Base-by-base conservation (phyloP, 1,139 yeast genomes). In the Taiozyma sp. region DNA sequence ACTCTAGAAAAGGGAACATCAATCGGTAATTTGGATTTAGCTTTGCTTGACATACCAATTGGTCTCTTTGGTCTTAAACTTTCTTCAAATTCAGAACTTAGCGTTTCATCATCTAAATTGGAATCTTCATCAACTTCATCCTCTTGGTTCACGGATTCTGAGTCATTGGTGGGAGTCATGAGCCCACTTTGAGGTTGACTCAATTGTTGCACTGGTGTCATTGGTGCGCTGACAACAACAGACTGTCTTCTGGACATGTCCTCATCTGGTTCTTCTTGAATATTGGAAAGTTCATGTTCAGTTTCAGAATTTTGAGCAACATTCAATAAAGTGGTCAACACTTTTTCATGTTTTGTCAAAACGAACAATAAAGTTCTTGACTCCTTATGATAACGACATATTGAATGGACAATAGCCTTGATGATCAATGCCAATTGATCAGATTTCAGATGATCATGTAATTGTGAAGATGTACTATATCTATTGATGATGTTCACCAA, bases 341-440 rank as follows among this genome's bases (percentile, higher is more conserved):
- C 55, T 28, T 57, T 59, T 49, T 68, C 71, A 62, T 83, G 77
- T 53, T 81, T 81, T 29, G 80, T 60, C 2, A 84, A 63, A 0
- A 80, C 72, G 59, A 76, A 82, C 8, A 83, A 60, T 52, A 85
- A 67, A 68, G 82, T 78, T 52, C 84, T 65, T 2, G 86, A 77
- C 36, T 82, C 19, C 19, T 19, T 19, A 19, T 19, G 19, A 19
- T 19, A 63, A 48, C 81, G 74, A 7, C 78, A 65, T 8, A 79
- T 68, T 2, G 84, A 75, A 28, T 79, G 78, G 49, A 82, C 73
- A 3, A 84, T 65, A 0, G 85, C 71, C 51, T 87, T 70, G 2
- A 85, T 57, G 19, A 86, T 45, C 22, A 86, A 64, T 0, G 91
- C 85, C 40, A 88, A 66, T 40, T 82, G 64, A 56, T 84, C 87